Percentiles rank a stretch among this genome's conserved stretches.
These are phyloP conservation scores for Talaromyces sp. DNA, from an alignment of 2,329 filamentous ascomycete species.

Conservation along the genomic window DNA sequence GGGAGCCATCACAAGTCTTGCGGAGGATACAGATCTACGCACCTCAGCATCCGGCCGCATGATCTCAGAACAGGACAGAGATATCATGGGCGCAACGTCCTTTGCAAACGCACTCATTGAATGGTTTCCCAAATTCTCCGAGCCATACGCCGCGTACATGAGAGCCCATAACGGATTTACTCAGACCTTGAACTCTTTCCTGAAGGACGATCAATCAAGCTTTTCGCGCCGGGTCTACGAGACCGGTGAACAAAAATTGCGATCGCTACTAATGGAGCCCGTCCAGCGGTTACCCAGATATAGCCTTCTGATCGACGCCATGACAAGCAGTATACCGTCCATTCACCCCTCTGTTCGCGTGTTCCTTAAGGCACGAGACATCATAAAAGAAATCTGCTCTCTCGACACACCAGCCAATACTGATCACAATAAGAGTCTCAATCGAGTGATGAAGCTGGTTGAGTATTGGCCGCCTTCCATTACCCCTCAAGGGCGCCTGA, in stretches of 20 bases:
- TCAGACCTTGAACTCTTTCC: slow-evolving; percentile 71
- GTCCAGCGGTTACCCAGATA: slow-evolving; percentile 93
- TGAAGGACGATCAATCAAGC: slow-evolving; percentile 72
- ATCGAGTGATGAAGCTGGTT: slow-evolving; percentile 70
- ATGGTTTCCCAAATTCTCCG: slow-evolving; percentile 89
- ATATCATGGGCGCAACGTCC: slow-evolving; percentile 71
- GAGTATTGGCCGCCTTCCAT: slow-evolving; percentile 71
- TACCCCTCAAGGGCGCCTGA: slow-evolving; percentile 70
- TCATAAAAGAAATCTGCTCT: slow-evolving; percentile 94
- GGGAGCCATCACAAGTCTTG: slow-evolving; percentile 72
- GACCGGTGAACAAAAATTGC: slow-evolving; percentile 83
- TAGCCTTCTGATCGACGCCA: slow-evolving; percentile 93
- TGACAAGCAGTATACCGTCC: slow-evolving; percentile 78
- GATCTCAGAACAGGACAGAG: slow-evolving; percentile 51
- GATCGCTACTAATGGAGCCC: slow-evolving; percentile 90
- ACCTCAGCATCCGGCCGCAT: slow-evolving; percentile 45
- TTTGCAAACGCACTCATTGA: slow-evolving; percentile 79
- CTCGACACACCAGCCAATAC: slow-evolving; percentile 66
- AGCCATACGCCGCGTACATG: slow-evolving; percentile 91
- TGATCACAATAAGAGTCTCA: slow-evolving; percentile 70
- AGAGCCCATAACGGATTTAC: slow-evolving; percentile 84
- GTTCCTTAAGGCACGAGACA: slow-evolving; percentile 84
- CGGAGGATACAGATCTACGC: slow-evolving; percentile 52
- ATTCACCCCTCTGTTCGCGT: slow-evolving; percentile 78
- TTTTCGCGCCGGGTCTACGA: slow-evolving; percentile 77